Conservation (phyloP, 176 grass and related monocot genomes). For the Carex scoparia region DNA sequence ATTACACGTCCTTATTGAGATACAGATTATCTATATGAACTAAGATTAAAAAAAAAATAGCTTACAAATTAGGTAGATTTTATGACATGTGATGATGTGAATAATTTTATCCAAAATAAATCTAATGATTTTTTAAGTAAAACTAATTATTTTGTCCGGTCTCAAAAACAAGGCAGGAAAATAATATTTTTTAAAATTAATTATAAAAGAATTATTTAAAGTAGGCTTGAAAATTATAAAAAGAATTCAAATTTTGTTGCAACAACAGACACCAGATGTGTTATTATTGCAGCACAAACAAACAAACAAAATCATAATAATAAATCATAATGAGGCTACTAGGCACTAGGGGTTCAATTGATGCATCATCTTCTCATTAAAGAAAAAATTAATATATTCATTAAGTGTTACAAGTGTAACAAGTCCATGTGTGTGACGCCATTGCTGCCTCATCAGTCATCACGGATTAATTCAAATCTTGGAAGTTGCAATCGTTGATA, state of each 20-base stretch:
- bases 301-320: neutral
- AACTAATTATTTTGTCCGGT: too few relatives aligned
- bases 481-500: neutral
- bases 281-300: neutral
- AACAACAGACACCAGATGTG: neutral
- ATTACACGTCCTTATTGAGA: too few relatives aligned
- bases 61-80: too few relatives aligned
- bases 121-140: too few relatives aligned
- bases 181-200: too few relatives aligned
- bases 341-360: neutral
- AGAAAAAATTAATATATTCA: neutral
- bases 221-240: too few relatives aligned
- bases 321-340: neutral
- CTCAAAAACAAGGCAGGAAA: too few relatives aligned
- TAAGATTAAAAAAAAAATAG: too few relatives aligned
- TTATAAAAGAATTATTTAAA: too few relatives aligned
- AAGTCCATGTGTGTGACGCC: slow-evolving; percentile 21
- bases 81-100: too few relatives aligned
- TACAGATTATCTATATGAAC: too few relatives aligned
- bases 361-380: neutral
- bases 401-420: neutral
- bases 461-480: neutral
- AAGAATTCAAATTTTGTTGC: neutral
- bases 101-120: too few relatives aligned
- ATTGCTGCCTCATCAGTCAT: neutral